These are phyloP conservation scores for Nicotiana tabacum DNA, from an alignment of 257 asterid species.

Conservation along the genomic window DNA sequence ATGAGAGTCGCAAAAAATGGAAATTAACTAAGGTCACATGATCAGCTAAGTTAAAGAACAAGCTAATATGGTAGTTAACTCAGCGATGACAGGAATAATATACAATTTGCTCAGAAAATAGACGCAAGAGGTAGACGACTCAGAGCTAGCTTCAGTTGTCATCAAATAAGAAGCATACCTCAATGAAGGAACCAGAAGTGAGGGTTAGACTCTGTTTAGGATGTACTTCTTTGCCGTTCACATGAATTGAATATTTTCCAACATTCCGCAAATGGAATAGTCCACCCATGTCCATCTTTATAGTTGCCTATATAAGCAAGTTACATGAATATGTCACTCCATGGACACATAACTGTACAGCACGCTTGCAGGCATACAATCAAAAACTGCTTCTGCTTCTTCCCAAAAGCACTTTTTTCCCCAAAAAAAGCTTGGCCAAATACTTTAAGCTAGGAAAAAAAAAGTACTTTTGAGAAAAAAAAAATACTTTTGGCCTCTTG, in stretches of 20 bases:
- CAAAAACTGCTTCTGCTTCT: no score
- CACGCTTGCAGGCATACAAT: neutral
- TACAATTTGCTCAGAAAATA: neutral
- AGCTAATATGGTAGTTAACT: neutral
- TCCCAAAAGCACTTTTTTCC: no score
- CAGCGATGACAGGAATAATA: neutral
- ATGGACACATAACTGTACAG: neutral
- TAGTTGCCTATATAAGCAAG: conserved; percentile 8
- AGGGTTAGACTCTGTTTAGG: neutral
- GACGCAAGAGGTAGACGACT: neutral
- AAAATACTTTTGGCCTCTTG: no score
- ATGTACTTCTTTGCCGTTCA: conserved; percentile 14
- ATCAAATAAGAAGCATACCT: conserved; percentile 10
- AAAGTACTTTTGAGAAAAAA: no score
- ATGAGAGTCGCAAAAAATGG: neutral
- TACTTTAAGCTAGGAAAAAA: no score
- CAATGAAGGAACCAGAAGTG: conserved; percentile 15
- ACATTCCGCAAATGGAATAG: conserved; percentile 9
- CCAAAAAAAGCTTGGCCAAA: no score
- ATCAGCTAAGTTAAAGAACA: neutral
- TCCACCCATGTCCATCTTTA: conserved; percentile 12
- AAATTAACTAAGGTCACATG: neutral
- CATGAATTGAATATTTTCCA: conserved; percentile 10
- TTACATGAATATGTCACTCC: neutral
- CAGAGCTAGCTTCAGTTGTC: neutral